Evolutionary conservation across 257 asterid species (phyloP), one percentile per base, ranked within the genome.

Genomic region (Solanum appendiculatum): DNA sequence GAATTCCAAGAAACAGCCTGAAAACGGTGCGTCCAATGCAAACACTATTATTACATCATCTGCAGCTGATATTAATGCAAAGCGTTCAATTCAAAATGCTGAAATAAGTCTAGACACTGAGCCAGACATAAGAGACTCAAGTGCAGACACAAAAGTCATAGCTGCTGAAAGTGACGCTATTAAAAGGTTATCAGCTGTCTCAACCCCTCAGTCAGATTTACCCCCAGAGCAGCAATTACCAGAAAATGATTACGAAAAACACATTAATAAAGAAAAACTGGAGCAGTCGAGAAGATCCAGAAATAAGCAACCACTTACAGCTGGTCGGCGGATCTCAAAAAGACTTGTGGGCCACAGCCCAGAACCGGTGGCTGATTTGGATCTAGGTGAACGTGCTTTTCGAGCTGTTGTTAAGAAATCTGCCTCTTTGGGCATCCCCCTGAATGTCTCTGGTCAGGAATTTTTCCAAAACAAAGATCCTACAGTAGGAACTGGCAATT

Each of bases 331-430:
- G 84, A 56, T 81, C 37, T 90, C 92, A 25, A 87, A 90, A 89
- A 87, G 93, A 87, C 90, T 90, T 54, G 90, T 88, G 4, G 91
- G 92, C 37, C 73, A 66, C 66, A 85, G 84, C 87, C 92, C 89
- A n/a, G 93, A 90, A 42, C 87, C 75, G 68, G 90, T 73, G 85
- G 87, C 89, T 21, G 64, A 86, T 37, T 39, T 84, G 58, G 70
- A 82, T 60, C 81, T 87, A 75, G 86, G 89, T 81, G 92, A 88
- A 80, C 87, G 88, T 51, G 82, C 89, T 54, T 72, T 88, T 51
- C 92, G 68, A 51, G 90, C 91, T 85, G 90, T 89, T 5, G 73
- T 58, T 21, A 86, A 66, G 84, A 80, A 80, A 18, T 80, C 85
- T 70, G 34, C 82, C 3, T 54, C 64, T 21, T 60, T 83, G 58